Percentiles rank a stretch among this genome's conserved stretches.
Evolutionary conservation across 768 basidiomycete genomes (phyloP).

Genomic region (Hygrophoropsis aurantiaca): DNA sequence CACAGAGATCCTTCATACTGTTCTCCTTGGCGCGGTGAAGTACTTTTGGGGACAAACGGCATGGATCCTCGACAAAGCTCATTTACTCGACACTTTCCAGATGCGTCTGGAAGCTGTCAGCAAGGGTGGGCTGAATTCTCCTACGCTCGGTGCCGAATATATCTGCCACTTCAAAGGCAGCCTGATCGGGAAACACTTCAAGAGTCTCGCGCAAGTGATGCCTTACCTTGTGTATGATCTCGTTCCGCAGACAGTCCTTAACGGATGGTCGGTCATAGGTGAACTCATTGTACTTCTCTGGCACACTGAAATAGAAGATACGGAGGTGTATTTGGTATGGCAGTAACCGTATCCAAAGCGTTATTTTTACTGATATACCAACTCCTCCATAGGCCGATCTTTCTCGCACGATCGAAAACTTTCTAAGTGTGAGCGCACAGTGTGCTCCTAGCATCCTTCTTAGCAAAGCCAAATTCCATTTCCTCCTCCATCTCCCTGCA

Average conservation of each 20-base stretch:
- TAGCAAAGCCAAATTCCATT: slow-evolving; percentile 30
- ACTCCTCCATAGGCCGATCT: slow-evolving; percentile 9
- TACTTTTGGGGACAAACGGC: slow-evolving; percentile 29
- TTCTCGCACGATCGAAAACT: slow-evolving; percentile 12
- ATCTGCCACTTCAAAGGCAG: slow-evolving; percentile 27
- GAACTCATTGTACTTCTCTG: slow-evolving; percentile 39
- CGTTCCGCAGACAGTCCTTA: slow-evolving; percentile 17
- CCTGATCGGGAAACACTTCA: slow-evolving; percentile 34
- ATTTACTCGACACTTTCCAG: slow-evolving; percentile 17
- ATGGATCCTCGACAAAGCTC: slow-evolving; percentile 14
- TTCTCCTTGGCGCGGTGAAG: slow-evolving; percentile 34
- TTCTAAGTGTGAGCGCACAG: slow-evolving; percentile 12
- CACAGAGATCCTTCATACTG: slow-evolving; percentile 32
- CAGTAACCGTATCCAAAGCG: too few species aligned
- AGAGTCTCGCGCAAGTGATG: too few species aligned
- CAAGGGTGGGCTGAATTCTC: slow-evolving; percentile 22
- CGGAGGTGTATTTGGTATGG: slow-evolving; percentile 33
- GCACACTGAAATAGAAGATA: slow-evolving; percentile 38
- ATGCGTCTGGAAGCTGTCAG: slow-evolving; percentile 21
- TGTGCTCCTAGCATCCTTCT: slow-evolving; percentile 13
- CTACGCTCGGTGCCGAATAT: slow-evolving; percentile 26
- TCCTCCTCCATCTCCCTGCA: slow-evolving; percentile 20
- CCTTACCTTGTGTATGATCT: slow-evolving; percentile 31
- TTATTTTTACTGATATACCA: neutral
- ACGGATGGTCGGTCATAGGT: slow-evolving; percentile 31